These are phyloP conservation scores for Xylaria grammica DNA, from an alignment of 495 filamentous ascomycete genomes.

Conservation along the genomic window DNA sequence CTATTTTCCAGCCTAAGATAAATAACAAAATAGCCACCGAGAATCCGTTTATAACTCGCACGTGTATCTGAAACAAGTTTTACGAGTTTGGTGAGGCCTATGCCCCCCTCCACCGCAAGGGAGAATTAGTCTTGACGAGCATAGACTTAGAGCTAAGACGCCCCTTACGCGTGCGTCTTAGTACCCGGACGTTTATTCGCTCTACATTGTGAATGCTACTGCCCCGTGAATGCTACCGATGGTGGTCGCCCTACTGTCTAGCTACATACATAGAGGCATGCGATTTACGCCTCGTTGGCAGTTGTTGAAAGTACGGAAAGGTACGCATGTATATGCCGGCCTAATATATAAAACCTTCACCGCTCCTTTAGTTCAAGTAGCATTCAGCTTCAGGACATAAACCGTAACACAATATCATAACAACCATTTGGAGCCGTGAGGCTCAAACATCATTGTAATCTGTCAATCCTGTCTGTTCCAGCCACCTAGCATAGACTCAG, in stretches of 20 bases:
- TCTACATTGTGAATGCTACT: not conserved
- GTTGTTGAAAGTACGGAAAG: conserved; percentile 10
- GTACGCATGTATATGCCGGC: not conserved
- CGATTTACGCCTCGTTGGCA: not conserved
- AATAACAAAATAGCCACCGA: too few species aligned
- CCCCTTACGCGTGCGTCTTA: not conserved
- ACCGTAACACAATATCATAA: not conserved
- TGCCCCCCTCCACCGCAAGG: too few species aligned
- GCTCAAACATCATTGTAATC: not conserved
- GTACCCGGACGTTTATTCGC: not conserved
- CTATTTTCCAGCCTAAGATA: too few species aligned
- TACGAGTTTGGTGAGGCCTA: too few species aligned
- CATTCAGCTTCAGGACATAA: not conserved
- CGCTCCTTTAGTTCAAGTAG: too few species aligned
- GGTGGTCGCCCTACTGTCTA: not conserved
- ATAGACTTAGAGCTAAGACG: too few species aligned
- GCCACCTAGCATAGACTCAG: conserved; percentile 15
- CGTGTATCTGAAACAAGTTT: too few species aligned
- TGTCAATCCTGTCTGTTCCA: not conserved
- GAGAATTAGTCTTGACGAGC: too few species aligned
- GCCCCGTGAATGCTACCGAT: not conserved
- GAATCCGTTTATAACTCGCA: too few species aligned
- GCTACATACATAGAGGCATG: not conserved
- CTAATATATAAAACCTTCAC: too few species aligned
- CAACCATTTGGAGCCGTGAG: too few species aligned